Base-by-base conservation (phyloP, 2,329 filamentous ascomycete genomes). In the Paraconiothyrium brasiliense region DNA sequence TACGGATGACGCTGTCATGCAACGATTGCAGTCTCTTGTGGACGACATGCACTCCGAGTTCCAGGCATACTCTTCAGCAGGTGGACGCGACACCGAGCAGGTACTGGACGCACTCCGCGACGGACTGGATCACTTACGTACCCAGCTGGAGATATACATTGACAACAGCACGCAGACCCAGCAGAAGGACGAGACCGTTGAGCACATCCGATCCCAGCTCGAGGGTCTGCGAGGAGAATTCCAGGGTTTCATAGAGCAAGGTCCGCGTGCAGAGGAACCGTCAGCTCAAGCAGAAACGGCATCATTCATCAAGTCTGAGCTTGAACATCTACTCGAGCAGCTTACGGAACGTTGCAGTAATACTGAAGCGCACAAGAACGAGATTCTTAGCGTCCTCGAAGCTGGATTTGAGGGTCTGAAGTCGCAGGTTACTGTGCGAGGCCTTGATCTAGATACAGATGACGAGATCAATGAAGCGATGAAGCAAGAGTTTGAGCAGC, bases 91-190 rank as follows among this genome's bases (percentile, higher is more conserved):
- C 74, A 94, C 93, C 0, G 93, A 97, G 76, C 92, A 97, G 76
- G 89, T 97, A 13, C 83, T 97, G 4, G 92, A 95, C 76, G 92
- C 93, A 0, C 90, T 96, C 47, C 94, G 93, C 68, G 92, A 97
- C 73, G 93, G 93, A 0, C 85, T 97, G 14, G 93, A 97, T 68
- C 90, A 87, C 67, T 86, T 98, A 7, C 89, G 93, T 11, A 81
- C 83, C 13, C 91, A 97, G 61, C 92, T 98, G 58, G 92, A 97
- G 73, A 84, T 83, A 47, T 97, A 96, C 67, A 89, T 95, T 60
- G 89, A 94, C 70, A 89, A 88, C 50, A 87, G 89, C 8, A 84
- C 88, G 16, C 91, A 91, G 62, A 84, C 87, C 1, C 85, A 89
- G 1, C 87, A 87, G 22, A 92, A 94, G 62, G 90, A 94, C 67